Evolutionary conservation across 2,329 filamentous ascomycete species (phyloP), one percentile per base, ranked within the genome.

Genomic region (Didymella lethalis): DNA sequence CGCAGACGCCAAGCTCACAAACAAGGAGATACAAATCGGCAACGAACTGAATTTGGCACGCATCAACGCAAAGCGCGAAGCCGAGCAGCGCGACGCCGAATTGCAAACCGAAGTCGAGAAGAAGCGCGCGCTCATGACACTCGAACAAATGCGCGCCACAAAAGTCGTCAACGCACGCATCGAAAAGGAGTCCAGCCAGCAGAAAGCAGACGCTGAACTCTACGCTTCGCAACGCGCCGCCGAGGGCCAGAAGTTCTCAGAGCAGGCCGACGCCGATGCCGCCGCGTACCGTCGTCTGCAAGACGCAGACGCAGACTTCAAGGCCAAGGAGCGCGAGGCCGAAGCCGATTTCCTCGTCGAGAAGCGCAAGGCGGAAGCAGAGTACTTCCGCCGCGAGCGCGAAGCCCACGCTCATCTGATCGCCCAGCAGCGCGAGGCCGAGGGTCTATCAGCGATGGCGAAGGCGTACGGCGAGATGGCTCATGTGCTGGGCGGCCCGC

Each of bases 81-180:
- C 91, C 1, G 90, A 96, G 79, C 84, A 85, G 62, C 86, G 85
- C 66, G 92, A 96, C 77, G 90, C 92, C 49, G 91, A 95, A 66
- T 82, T 96, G 51, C 91, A 92, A 81, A 88, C 85, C 64, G 83
- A 89, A 14, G 91, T 96, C 61, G 88, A 96, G 79, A 80, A 87
- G 66, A 91, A 89, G 83, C 88, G 90, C 55, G 92, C 90, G 0
- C 85, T 86, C 31, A 93, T 92, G 65, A 34, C 14, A 10, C 18
- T 36, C 11, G 41, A 44, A 16, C 41, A 44, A 18, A 86, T 92
- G 32, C 31, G 31, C 31, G 92, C 92, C 8, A 86, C 81, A 3
- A 90, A 92, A 63, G 90, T 96, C 67, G 91, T 91, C 56, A 88
- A 92, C 78, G 91, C 91, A 57, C 86, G 85, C 57, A 91, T 92